These are phyloP conservation scores for Mortierella sp. DNA, from an alignment of 371 early-diverging fungal species.

Conservation along the genomic window DNA sequence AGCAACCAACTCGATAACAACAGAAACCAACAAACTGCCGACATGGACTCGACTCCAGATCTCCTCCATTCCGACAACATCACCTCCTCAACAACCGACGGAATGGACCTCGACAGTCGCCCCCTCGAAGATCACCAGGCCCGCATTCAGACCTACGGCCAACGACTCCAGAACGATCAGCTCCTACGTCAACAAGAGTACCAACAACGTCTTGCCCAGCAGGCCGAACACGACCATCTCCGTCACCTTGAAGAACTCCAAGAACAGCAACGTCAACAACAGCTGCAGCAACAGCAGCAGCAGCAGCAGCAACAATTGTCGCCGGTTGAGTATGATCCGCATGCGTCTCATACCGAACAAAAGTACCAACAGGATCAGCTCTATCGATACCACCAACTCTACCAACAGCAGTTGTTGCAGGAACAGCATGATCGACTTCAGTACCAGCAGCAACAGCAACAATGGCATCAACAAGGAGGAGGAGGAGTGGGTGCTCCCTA, in stretches of 20 bases:
- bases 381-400: slow-evolving; percentile 1
- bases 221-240: neutral
- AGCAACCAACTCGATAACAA: neutral
- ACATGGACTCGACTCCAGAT: slow-evolving; percentile 38
- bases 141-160: slow-evolving; percentile 21
- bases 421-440: slow-evolving; percentile 6
- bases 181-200: neutral
- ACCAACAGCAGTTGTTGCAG: slow-evolving; percentile 13
- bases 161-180: slow-evolving; percentile 12
- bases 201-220: slow-evolving; percentile 2
- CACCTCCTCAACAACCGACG: slow-evolving; percentile 12
- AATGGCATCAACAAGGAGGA: slow-evolving; percentile 11
- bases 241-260: neutral
- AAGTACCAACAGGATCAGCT: slow-evolving; percentile 16
- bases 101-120: slow-evolving; percentile 25
- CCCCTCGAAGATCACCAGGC: slow-evolving; percentile 38
- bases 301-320: neutral
- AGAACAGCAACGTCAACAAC: slow-evolving; percentile 6
- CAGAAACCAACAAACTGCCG: neutral
- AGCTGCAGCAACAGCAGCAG: neutral
- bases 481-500: neutral
- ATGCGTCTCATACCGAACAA: neutral
- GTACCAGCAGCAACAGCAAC: neutral
- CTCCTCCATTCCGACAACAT: slow-evolving; percentile 23
- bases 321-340: neutral